phyloP scores from a whole-genome alignment of 1,139 yeast species.

The Scheffersomyces stambukii region DNA sequence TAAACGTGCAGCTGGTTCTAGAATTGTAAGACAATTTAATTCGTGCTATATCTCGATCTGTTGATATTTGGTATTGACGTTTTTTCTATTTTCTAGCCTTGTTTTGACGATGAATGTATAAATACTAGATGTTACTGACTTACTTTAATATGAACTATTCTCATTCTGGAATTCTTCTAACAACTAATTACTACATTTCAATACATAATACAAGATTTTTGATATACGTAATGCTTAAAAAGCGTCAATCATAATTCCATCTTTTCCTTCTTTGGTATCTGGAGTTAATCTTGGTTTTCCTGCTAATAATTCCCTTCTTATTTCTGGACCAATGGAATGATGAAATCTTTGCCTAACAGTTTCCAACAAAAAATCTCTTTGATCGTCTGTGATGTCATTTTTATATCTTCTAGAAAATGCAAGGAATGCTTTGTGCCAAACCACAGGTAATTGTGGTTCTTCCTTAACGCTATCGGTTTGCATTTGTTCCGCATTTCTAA shows the following conservation, averaged over 20 bases:
- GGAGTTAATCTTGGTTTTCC: slow-evolving; percentile 58
- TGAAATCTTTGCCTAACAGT: slow-evolving; percentile 90
- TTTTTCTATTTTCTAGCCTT: too few relatives aligned
- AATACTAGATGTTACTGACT: too few relatives aligned
- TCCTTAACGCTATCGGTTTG: slow-evolving; percentile 33
- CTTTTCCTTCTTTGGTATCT: slow-evolving; percentile 18
- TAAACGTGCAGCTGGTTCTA: too few relatives aligned
- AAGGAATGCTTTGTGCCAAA: slow-evolving; percentile 95
- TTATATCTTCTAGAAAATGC: slow-evolving; percentile 95
- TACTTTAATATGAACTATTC: too few relatives aligned
- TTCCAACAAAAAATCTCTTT: slow-evolving; percentile 87
- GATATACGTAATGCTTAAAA: slow-evolving; percentile 16
- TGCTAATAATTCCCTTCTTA: slow-evolving; percentile 86
- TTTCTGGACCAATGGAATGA: slow-evolving; percentile 86
- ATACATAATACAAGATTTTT: background rate
- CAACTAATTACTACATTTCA: background rate
- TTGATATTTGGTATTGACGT: too few relatives aligned
- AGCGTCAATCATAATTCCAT: slow-evolving; percentile 38
- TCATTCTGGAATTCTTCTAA: too few relatives aligned
- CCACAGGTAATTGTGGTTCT: slow-evolving; percentile 80
- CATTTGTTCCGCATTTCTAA: slow-evolving; percentile 54
- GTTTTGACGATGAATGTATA: too few relatives aligned
- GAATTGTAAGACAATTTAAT: too few relatives aligned
- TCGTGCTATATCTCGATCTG: too few relatives aligned
- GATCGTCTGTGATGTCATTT: slow-evolving; percentile 96